A percentile compares a stretch with the other conserved stretches of the same genome.
phyloP scores from a whole-genome alignment of 2,329 filamentous ascomycete genomes.

The Cladosporium velox region DNA sequence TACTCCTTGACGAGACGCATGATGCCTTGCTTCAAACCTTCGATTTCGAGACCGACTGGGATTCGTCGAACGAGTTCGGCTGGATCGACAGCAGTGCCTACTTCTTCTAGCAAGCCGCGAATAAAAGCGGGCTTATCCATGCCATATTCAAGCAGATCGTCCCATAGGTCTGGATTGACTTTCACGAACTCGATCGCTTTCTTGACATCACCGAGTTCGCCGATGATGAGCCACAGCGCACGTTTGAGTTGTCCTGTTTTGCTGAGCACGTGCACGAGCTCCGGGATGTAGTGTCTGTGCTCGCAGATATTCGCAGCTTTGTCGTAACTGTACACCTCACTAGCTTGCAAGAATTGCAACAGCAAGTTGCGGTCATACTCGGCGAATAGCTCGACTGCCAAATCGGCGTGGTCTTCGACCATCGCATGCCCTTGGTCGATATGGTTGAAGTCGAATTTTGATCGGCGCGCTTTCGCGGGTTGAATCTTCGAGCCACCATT shows the following conservation, averaged over 20 bases:
- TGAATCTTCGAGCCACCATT: conserved; percentile 52
- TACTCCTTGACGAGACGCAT: conserved; percentile 92
- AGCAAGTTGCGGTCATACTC: conserved; percentile 76
- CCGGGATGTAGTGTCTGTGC: conserved; percentile 75
- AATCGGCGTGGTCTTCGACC: conserved; percentile 80
- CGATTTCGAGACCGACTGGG: conserved; percentile 88
- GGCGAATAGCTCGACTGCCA: conserved; percentile 83
- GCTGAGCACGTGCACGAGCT: conserved; percentile 93
- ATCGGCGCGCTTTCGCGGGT: conserved; percentile 30
- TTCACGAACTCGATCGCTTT: conserved; percentile 95
- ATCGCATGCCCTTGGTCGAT: conserved; percentile 64
- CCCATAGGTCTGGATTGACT: conserved; percentile 89
- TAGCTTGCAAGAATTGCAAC: conserved; percentile 86
- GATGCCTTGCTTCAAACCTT: conserved; percentile 83
- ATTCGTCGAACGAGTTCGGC: conserved; percentile 88
- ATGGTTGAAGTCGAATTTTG: conserved; percentile 30
- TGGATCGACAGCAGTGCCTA: conserved; percentile 89
- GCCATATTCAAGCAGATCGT: conserved; percentile 88
- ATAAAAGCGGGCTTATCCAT: conserved; percentile 99
- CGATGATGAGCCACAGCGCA: conserved; percentile 89
- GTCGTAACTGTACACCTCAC: conserved; percentile 79
- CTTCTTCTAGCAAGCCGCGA: conserved; percentile 84
- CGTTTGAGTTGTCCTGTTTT: conserved; percentile 94
- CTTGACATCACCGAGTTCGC: conserved; percentile 84
- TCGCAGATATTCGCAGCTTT: conserved; percentile 78